phyloP scores from a whole-genome alignment of 2,329 filamentous ascomycete genomes.

The Chalaropsis thielavioides region DNA sequence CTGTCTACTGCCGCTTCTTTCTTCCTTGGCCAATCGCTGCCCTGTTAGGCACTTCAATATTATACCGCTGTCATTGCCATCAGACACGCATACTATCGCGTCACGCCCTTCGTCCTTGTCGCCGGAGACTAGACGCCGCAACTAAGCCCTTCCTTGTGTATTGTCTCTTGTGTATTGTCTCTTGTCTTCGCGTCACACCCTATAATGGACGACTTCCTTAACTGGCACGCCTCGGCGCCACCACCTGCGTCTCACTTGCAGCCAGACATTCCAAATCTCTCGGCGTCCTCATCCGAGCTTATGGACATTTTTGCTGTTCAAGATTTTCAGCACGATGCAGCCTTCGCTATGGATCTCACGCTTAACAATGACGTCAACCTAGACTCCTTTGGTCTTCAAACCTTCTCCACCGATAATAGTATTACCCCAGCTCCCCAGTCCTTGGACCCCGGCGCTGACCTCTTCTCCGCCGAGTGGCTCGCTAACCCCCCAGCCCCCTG shows the following conservation, averaged over 20 bases:
- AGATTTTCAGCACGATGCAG: slow-evolving; percentile 25
- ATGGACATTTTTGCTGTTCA: slow-evolving; percentile 24
- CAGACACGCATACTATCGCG: too few relatives aligned
- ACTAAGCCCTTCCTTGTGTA: neutral
- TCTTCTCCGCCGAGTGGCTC: slow-evolving; percentile 23
- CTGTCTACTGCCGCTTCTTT: neutral
- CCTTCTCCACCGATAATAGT: slow-evolving; percentile 34
- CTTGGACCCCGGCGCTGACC: slow-evolving; percentile 17
- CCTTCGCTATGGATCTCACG: slow-evolving; percentile 36
- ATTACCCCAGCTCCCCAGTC: slow-evolving; percentile 20
- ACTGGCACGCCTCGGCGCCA: slow-evolving; percentile 34
- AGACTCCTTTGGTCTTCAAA: slow-evolving; percentile 40
- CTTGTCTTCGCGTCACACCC: neutral
- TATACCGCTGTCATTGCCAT: neutral
- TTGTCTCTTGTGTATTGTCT: neutral
- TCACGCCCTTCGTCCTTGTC: neutral
- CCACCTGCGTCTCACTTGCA: neutral
- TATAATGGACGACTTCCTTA: slow-evolving; percentile 45
- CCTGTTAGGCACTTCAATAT: neutral
- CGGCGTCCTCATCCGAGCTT: slow-evolving; percentile 25
- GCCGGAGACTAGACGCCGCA: neutral
- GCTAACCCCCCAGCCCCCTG: slow-evolving; percentile 37
- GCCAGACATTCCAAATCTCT: slow-evolving; percentile 27
- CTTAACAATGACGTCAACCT: slow-evolving; percentile 41
- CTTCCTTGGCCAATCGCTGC: neutral